These are phyloP conservation scores for Saccharomycopsis capsularis DNA, from an alignment of 805 yeast genomes.

Conservation along the genomic window DNA sequence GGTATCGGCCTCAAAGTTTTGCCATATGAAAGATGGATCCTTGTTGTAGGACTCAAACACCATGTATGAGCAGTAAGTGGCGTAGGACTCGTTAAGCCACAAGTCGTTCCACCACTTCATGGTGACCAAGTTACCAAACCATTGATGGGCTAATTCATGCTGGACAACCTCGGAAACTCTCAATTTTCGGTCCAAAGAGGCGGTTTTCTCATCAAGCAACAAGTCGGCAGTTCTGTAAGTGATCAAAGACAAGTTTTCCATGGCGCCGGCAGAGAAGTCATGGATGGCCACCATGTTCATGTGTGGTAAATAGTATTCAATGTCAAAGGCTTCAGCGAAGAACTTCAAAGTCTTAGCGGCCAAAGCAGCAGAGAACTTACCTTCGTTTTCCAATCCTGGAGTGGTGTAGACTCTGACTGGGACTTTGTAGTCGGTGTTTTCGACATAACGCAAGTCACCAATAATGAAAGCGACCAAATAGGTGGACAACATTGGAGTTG, in stretches of 20 bases:
- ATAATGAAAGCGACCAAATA: conserved; percentile 77
- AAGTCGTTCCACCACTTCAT: conserved; percentile 93
- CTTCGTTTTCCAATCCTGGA: conserved; percentile 66
- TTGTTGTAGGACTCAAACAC: conserved; percentile 80
- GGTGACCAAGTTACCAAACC: conserved; percentile 87
- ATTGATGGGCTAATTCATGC: conserved; percentile 87
- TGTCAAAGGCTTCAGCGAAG: conserved; percentile 66
- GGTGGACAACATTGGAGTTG: conserved; percentile 82
- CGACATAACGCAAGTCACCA: conserved; percentile 73
- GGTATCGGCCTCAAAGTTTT: conserved; percentile 69
- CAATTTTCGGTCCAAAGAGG: conserved; percentile 56
- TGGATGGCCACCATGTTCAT: conserved; percentile 78
- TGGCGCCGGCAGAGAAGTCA: conserved; percentile 81
- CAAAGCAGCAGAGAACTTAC: conserved; percentile 63
- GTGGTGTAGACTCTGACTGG: conserved; percentile 80
- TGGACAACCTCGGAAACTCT: conserved; percentile 81
- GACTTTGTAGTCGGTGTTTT: conserved; percentile 54
- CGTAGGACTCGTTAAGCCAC: conserved; percentile 86
- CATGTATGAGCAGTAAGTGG: conserved; percentile 61
- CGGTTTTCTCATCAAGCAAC: conserved; percentile 62
- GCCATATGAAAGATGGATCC: conserved; percentile 86
- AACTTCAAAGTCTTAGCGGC: conserved; percentile 70
- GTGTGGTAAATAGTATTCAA: conserved; percentile 73
- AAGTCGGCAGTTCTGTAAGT: conserved; percentile 75
- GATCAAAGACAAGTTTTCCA: conserved; percentile 81